Evolutionary conservation across 805 yeast species (phyloP), one percentile per base, ranked within the genome.

Genomic region (Pichia heedii): DNA sequence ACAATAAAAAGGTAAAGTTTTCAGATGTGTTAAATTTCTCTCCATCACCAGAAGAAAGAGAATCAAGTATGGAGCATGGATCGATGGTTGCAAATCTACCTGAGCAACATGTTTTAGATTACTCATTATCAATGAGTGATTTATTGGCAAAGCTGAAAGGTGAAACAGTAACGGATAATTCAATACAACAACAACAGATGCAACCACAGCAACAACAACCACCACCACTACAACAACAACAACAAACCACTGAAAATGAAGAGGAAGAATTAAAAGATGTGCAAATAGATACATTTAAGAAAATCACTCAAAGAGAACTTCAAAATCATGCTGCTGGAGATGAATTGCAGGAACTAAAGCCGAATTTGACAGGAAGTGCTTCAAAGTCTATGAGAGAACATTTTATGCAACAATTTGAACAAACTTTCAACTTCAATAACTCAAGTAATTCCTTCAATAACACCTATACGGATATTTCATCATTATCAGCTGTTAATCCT

Each of bases 91-190:
- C 15, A 15, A 39, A 37, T 36, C 22, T 53, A 45, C 21, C 65
- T 60, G 33, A 36, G 19, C 42, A 47, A 7, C 22, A 47, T 15
- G 40, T 59, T 22, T 51, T 82, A 22, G 90, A 84, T 55, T 65
- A 73, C 41, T 71, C 83, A 2, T 62, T 84, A 19, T 89, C 93
- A 7, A 84, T 84, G 94, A 85, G 81, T 54, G 86, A 84, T 56
- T 59, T 84, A 24, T 53, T 84, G 36, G 65, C 66, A 42, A 69
- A 68, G 43, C 59, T 78, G 51, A 65, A 67, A 16, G 52, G 60
- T 36, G 52, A 51, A 18, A 42, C 40, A 18, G 38, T 47, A 16
- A 18, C 2, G 9, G 20, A n/a, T 10, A 9, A 4, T n/a, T 3
- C 19, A 1, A 20, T 4, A 32, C 20, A n/a, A 32, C 32, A 21